A percentile compares a stretch with the other conserved stretches of the same genome.
These are phyloP conservation scores for Centaurea solstitialis DNA, from an alignment of 129 eudicot species.

Conservation along the genomic window DNA sequence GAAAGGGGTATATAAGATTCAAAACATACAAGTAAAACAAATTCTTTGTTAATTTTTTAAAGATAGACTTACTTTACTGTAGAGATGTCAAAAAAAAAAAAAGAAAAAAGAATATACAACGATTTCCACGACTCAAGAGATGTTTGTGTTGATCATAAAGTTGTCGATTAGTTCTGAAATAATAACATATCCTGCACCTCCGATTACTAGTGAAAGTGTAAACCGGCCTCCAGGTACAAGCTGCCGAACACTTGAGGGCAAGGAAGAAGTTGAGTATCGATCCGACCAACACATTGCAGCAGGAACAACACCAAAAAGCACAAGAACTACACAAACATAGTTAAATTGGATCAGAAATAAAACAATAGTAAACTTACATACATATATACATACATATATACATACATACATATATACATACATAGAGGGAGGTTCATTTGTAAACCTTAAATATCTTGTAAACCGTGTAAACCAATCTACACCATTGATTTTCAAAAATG, in stretches of 20 bases:
- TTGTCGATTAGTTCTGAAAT: slow-evolving; percentile 63
- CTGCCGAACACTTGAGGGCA: slow-evolving; percentile 41
- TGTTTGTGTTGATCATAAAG: slow-evolving; percentile 33
- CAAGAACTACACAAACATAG: slow-evolving; percentile 56
- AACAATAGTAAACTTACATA: neutral
- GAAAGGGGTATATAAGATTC: too few relatives aligned
- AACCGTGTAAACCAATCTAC: too few relatives aligned
- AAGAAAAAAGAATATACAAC: neutral
- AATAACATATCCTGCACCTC: slow-evolving; percentile 74
- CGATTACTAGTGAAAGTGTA: slow-evolving; percentile 81
- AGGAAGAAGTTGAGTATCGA: slow-evolving; percentile 53
- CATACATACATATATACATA: too few relatives aligned
- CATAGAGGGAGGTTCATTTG: too few relatives aligned
- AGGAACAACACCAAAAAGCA: slow-evolving; percentile 92
- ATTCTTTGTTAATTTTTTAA: too few relatives aligned
- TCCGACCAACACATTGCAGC: slow-evolving; percentile 98
- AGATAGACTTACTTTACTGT: too few relatives aligned
- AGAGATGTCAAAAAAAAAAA: too few relatives aligned
- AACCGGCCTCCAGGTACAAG: slow-evolving; percentile 91
- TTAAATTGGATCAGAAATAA: neutral
- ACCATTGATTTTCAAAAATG: too few relatives aligned
- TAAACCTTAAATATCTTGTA: too few relatives aligned
- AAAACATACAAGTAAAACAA: too few relatives aligned
- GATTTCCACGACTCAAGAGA: neutral
- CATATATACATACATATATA: too few relatives aligned